Evolutionary conservation across 2,329 filamentous ascomycete species (phyloP).

Genomic region (Teratosphaeria epicoccoides): DNA sequence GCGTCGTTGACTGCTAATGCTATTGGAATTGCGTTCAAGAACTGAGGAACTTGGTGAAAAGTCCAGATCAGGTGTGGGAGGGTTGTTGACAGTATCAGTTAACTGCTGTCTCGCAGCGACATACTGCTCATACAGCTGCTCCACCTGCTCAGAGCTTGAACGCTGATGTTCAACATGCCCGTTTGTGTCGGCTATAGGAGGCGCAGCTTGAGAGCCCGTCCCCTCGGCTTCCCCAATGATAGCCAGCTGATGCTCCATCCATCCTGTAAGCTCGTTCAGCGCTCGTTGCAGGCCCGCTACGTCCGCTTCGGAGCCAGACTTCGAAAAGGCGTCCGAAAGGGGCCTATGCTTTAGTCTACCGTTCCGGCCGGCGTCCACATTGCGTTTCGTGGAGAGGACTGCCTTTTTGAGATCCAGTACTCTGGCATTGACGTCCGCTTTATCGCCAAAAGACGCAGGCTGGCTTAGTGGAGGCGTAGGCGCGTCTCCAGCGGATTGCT

Average conservation of each 20-base stretch:
- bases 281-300: slow-evolving; percentile 20
- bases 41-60: neutral
- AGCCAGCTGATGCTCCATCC: slow-evolving; percentile 24
- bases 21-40: neutral
- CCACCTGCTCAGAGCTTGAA: slow-evolving; percentile 12
- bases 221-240: slow-evolving; percentile 19
- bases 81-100: slow-evolving; percentile 13
- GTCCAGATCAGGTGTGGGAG: slow-evolving; percentile 1
- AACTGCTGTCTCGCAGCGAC: slow-evolving; percentile 15
- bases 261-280: slow-evolving; percentile 22
- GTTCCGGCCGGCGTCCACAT: slow-evolving; percentile 7
- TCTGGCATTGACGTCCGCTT: slow-evolving; percentile 14
- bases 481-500: slow-evolving; percentile 18
- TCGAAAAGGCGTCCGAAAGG: neutral
- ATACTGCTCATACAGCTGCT: slow-evolving; percentile 20
- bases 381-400: slow-evolving; percentile 16
- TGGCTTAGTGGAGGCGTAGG: slow-evolving; percentile 15
- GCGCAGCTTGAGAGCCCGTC: neutral
- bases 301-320: slow-evolving; percentile 10
- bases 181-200: neutral
- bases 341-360: slow-evolving; percentile 1
- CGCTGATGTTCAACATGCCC: neutral
- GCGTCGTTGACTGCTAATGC: neutral
- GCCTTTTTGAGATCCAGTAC: slow-evolving; percentile 22
- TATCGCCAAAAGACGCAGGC: slow-evolving; percentile 10